These are phyloP conservation scores for Leavenworthia alabamica DNA, from an alignment of 345 rosid genomes.

Conservation along the genomic window DNA sequence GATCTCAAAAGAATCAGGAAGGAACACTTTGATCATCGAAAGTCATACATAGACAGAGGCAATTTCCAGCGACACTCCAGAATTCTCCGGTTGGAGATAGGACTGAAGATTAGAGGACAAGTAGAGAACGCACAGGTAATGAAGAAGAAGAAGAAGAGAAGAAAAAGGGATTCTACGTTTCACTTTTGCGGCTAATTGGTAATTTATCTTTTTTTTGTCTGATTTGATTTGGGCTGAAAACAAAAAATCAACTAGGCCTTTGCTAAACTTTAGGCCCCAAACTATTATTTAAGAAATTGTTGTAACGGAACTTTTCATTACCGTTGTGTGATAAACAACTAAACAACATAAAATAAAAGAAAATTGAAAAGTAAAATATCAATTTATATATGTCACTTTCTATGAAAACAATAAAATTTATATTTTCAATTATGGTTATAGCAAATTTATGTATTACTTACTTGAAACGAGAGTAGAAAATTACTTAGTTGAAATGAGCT, in stretches of 20 bases:
- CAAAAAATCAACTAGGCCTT: neutral
- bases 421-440: no score
- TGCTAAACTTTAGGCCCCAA: neutral
- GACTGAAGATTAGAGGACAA: neutral
- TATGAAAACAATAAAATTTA: no score
- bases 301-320: neutral
- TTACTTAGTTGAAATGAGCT: no score
- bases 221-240: neutral
- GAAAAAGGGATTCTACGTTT: slow-evolving; percentile 14
- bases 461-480: no score
- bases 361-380: no score
- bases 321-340: no score
- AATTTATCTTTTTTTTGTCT: neutral
- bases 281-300: no score
- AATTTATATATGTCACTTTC: no score
- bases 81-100: neutral
- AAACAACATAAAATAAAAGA: no score
- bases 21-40: slow-evolving; percentile 23
- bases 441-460: no score
- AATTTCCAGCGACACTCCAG: neutral
- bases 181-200: slow-evolving; percentile 11
- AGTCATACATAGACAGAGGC: neutral
- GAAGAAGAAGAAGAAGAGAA: neutral
- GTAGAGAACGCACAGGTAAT: neutral
- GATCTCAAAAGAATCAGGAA: slow-evolving; percentile 23